phyloP scores from a whole-genome alignment of 2,329 filamentous ascomycete species.

The Verticillium klebahnii region DNA sequence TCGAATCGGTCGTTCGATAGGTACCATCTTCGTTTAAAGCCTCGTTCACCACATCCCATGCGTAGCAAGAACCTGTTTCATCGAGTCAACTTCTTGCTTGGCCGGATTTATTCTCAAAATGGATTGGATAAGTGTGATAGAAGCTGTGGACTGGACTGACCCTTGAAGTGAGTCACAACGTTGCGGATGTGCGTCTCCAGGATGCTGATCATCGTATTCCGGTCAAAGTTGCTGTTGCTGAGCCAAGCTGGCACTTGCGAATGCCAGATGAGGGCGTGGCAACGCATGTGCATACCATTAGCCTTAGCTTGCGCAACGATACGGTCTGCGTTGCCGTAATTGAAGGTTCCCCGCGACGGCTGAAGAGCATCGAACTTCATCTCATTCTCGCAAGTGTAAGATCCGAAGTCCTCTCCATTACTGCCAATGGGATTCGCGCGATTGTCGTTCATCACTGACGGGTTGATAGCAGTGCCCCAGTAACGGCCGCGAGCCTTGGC shows the following conservation, averaged over 20 bases:
- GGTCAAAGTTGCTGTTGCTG: conserved; percentile 42
- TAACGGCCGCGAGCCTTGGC: neutral
- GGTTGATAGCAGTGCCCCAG: neutral
- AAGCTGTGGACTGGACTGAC: conserved; percentile 50
- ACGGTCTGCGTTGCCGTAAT: conserved; percentile 51
- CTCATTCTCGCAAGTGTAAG: conserved; percentile 53
- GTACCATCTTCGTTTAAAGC: conserved; percentile 58
- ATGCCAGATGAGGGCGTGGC: conserved; percentile 65
- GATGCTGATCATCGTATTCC: conserved; percentile 45
- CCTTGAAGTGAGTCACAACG: conserved; percentile 55
- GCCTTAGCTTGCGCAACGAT: conserved; percentile 52
- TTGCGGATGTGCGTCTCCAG: conserved; percentile 57
- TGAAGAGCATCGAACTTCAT: conserved; percentile 65
- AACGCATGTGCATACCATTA: conserved; percentile 57
- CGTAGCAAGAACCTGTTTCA: conserved; percentile 6
- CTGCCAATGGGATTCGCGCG: neutral
- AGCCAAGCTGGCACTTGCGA: conserved; percentile 58
- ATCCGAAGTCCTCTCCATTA: neutral
- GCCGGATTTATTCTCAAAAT: neutral
- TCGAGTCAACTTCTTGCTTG: neutral
- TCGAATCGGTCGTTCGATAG: conserved; percentile 44
- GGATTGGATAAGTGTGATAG: conserved; percentile 36
- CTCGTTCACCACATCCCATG: conserved; percentile 58
- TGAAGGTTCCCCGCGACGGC: conserved; percentile 45
- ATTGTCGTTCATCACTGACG: neutral